Conservation (phyloP, 331 rosid species). For the Pyracantha coccinea region DNA sequence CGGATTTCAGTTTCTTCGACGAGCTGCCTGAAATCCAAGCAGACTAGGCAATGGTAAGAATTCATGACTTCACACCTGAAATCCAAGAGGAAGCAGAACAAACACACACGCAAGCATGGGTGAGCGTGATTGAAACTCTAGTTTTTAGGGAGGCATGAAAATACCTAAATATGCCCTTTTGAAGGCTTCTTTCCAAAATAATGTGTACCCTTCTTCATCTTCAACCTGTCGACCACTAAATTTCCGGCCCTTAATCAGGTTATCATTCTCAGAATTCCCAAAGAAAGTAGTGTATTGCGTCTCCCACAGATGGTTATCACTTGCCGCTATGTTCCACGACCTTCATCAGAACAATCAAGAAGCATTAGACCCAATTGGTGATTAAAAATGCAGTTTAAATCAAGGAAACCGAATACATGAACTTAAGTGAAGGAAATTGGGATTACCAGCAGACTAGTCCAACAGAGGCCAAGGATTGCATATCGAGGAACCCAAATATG, state of each 20-base stretch:
- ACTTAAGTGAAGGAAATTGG: constrained; percentile 8
- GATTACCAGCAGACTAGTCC: constrained; percentile 63
- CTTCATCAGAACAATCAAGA: constrained; percentile 36
- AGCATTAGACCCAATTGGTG: constrained; percentile 5
- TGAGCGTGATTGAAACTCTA: background rate
- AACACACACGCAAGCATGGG: background rate
- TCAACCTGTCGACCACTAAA: constrained; percentile 11
- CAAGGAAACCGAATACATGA: background rate
- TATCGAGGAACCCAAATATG: constrained; percentile 61
- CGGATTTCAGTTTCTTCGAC: constrained; percentile 37
- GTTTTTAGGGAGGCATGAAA: background rate
- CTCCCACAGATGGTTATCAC: constrained; percentile 61
- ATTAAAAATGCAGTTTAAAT: constrained; percentile 1
- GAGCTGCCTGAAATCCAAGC: constrained; percentile 41
- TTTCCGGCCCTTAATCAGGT: background rate
- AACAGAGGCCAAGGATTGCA: constrained; percentile 54
- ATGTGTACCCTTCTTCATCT: constrained; percentile 5
- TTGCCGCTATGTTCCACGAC: constrained; percentile 84
- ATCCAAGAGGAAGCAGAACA: background rate
- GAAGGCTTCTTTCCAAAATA: constrained; percentile 54
- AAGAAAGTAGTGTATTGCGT: constrained; percentile 39
- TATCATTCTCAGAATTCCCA: constrained; percentile 24
- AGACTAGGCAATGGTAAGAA: background rate
- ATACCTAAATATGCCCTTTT: constrained; percentile 56
- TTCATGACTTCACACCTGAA: background rate